Conservation (phyloP, 2,329 filamentous ascomycete species). For the Fusarium foetens region DNA sequence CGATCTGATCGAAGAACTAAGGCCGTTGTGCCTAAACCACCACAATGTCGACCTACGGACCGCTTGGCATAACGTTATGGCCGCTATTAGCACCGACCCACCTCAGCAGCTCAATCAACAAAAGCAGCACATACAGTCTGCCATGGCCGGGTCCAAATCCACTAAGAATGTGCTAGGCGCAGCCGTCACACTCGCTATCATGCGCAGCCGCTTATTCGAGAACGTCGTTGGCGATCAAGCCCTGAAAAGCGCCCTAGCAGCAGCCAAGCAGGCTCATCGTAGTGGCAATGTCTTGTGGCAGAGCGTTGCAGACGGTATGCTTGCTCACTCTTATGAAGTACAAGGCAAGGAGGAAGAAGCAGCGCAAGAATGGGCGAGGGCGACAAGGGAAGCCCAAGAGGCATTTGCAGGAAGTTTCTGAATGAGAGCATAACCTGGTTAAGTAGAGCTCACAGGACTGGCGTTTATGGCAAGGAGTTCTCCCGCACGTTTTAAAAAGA, state of each 20-base stretch:
- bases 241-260: conserved; percentile 78
- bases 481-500: conserved; percentile 36
- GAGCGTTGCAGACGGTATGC: conserved; percentile 82
- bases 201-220: conserved; percentile 84
- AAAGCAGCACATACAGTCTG: conserved; percentile 80
- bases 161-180: conserved; percentile 82
- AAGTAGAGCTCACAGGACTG: conserved; percentile 32
- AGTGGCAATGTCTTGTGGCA: conserved; percentile 80
- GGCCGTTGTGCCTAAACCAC: conserved; percentile 74
- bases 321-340: conserved; percentile 78
- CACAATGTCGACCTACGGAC: conserved; percentile 79
- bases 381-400: conserved; percentile 54
- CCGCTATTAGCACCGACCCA: conserved; percentile 71
- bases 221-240: conserved; percentile 84
- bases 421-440: conserved; percentile 3
- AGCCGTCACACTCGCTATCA: conserved; percentile 85
- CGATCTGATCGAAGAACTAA: conserved; percentile 71
- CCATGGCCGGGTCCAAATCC: conserved; percentile 74
- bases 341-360: conserved; percentile 69
- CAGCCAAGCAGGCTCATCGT: conserved; percentile 72
- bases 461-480: conserved; percentile 42
- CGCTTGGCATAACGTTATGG: conserved; percentile 80
- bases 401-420: conserved; percentile 53
- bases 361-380: conserved; percentile 53
- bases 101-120: conserved; percentile 76